Evolutionary conservation across 1,284 basidiomycete species (phyloP).

Genomic region (Trichosporon coremiiforme): DNA sequence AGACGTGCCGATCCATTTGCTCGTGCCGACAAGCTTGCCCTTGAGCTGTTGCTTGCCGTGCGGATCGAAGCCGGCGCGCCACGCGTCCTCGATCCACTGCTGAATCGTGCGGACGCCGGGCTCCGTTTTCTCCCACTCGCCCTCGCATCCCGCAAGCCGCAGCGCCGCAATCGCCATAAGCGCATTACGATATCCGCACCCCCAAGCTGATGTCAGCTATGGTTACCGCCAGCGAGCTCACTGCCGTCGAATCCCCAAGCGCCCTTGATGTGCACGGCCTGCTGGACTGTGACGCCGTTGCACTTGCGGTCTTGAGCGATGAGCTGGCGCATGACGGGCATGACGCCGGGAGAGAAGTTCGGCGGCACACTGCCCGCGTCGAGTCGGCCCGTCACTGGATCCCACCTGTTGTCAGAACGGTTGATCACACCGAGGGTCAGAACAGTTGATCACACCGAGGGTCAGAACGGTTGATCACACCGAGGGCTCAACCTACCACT

Average conservation of each 20-base stretch:
- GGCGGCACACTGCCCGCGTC: slow-evolving; percentile 56
- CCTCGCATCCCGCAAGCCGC: slow-evolving; percentile 56
- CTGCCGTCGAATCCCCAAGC: slow-evolving; percentile 67
- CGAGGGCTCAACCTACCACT: slow-evolving; percentile 35
- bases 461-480: no score
- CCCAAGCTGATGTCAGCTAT: slow-evolving; percentile 45
- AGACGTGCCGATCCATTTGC: slow-evolving; percentile 76
- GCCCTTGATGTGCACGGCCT: slow-evolving; percentile 66
- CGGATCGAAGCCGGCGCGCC: slow-evolving; percentile 71
- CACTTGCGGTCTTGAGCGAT: slow-evolving; percentile 62
- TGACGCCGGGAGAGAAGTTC: slow-evolving; percentile 76
- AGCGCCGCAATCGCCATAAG: slow-evolving; percentile 76
- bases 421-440: no score
- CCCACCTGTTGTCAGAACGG: slow-evolving; percentile 45
- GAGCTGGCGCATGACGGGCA: slow-evolving; percentile 65
- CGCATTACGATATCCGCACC: slow-evolving; percentile 73
- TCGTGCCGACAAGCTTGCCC: slow-evolving; percentile 64
- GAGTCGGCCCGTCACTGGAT: slow-evolving; percentile 35
- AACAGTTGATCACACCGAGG: no score
- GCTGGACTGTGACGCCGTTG: slow-evolving; percentile 68
- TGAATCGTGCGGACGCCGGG: slow-evolving; percentile 76
- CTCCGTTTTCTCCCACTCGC: slow-evolving; percentile 44
- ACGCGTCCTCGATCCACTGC: slow-evolving; percentile 74
- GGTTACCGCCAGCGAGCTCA: slow-evolving; percentile 59
- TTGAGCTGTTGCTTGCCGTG: slow-evolving; percentile 67